phyloP scores from a whole-genome alignment of 2,329 filamentous ascomycete genomes.

The Sporothrix protearum region DNA sequence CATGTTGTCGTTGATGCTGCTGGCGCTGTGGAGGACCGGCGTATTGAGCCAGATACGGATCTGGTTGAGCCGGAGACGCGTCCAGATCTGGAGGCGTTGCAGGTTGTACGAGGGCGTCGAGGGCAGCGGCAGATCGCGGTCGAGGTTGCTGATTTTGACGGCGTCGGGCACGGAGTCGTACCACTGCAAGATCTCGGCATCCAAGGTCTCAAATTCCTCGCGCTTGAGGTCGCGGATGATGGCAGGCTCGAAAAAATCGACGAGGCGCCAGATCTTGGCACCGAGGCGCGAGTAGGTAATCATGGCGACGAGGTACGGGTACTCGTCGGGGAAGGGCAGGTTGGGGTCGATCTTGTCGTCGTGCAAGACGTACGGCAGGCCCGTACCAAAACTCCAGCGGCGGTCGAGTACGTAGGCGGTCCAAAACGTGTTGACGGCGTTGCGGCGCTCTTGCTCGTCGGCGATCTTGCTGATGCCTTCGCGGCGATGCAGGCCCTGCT shows the following conservation, averaged over 20 bases:
- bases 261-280: constrained; percentile 81
- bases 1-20: constrained; percentile 74
- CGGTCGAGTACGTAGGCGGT: constrained; percentile 51
- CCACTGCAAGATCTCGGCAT: constrained; percentile 83
- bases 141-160: constrained; percentile 58
- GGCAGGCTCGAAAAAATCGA: constrained; percentile 62
- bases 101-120: constrained; percentile 60
- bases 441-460: constrained; percentile 33
- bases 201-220: constrained; percentile 74
- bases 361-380: constrained; percentile 47
- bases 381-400: constrained; percentile 51
- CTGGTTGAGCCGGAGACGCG: constrained; percentile 83
- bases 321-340: constrained; percentile 56
- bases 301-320: constrained; percentile 78
- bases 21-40: constrained; percentile 78
- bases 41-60: constrained; percentile 61
- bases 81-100: constrained; percentile 73
- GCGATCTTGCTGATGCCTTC: constrained; percentile 42
- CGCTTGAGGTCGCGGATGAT: constrained; percentile 63
- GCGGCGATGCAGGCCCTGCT: constrained; percentile 53
- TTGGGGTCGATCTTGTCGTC: constrained; percentile 50
- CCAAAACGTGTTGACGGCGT: constrained; percentile 46
- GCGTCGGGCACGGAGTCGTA: constrained; percentile 69
- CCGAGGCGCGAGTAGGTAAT: constrained; percentile 77
- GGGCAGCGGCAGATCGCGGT: constrained; percentile 48